A percentile compares a stretch with the other conserved stretches of the same genome.
Evolutionary conservation across 768 basidiomycete genomes (phyloP).

Genomic region (Panaeolus papilionaceus): DNA sequence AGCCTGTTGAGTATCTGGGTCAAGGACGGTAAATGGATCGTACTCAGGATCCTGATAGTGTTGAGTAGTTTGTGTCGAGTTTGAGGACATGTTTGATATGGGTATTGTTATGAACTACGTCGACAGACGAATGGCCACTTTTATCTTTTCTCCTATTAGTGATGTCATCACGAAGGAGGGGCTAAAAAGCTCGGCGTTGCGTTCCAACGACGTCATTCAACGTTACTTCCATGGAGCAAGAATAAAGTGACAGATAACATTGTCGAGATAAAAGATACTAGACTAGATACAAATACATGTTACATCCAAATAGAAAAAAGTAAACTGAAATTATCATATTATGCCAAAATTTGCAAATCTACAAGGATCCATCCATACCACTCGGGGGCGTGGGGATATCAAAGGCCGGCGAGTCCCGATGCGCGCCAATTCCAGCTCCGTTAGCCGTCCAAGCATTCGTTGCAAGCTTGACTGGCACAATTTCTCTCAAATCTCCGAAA

Average conservation of each 20-base stretch:
- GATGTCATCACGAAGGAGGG: constrained; percentile 16
- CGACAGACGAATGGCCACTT: not conserved
- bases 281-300: not conserved
- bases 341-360: not conserved
- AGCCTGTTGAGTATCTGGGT: constrained; percentile 2
- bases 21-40: not conserved
- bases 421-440: constrained; percentile 39
- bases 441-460: constrained; percentile 65
- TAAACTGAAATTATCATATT: not conserved
- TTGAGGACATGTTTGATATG: constrained; percentile 11
- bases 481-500: constrained; percentile 64
- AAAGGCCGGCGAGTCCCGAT: constrained; percentile 22
- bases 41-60: not conserved
- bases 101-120: not conserved
- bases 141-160: not conserved
- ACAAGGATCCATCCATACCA: constrained; percentile 1
- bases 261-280: not conserved
- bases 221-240: not conserved
- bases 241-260: not conserved
- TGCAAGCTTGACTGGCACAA: constrained; percentile 67
- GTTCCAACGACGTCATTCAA: not conserved
- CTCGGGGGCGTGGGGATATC: constrained; percentile 29
- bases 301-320: not conserved
- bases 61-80: not conserved
- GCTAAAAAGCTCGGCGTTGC: not conserved